phyloP scores from a whole-genome alignment of 768 basidiomycete species.

The Coprinellus aureogranulatus region DNA sequence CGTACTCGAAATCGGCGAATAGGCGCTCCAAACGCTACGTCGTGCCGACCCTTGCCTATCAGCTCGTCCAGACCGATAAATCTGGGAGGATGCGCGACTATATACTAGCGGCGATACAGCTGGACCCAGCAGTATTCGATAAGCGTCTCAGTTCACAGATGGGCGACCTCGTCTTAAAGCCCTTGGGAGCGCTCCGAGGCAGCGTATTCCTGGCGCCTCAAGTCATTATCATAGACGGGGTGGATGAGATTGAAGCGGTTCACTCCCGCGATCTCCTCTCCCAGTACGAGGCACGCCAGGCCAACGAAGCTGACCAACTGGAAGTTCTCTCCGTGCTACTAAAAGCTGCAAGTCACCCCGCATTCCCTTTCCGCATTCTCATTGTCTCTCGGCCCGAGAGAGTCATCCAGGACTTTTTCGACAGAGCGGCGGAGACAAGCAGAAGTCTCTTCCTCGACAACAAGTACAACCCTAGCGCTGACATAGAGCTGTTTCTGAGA shows the following conservation, averaged over 20 bases:
- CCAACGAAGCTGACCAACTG: neutral
- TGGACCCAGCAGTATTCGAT: neutral
- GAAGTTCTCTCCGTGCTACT: neutral
- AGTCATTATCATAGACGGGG: conserved; percentile 8
- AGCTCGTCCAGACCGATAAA: neutral
- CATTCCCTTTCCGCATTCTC: neutral
- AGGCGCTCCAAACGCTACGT: neutral
- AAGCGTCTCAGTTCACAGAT: conserved; percentile 4
- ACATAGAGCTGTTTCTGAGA: neutral
- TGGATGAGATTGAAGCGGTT: conserved; percentile 5
- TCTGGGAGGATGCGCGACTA: neutral
- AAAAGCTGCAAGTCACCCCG: neutral
- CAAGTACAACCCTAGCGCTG: neutral
- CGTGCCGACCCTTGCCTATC: conserved; percentile 6
- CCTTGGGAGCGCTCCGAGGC: neutral
- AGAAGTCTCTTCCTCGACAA: neutral
- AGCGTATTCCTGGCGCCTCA: neutral
- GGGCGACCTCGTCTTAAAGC: conserved; percentile 2
- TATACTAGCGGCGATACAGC: neutral
- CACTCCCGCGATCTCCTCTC: neutral
- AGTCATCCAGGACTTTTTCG: neutral
- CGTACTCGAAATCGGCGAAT: neutral
- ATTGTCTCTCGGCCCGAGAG: neutral
- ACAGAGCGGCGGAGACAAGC: neutral
- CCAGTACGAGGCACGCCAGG: neutral